Base-by-base conservation (phyloP, 2,329 filamentous ascomycete genomes). In the Fusarium torulosum region DNA sequence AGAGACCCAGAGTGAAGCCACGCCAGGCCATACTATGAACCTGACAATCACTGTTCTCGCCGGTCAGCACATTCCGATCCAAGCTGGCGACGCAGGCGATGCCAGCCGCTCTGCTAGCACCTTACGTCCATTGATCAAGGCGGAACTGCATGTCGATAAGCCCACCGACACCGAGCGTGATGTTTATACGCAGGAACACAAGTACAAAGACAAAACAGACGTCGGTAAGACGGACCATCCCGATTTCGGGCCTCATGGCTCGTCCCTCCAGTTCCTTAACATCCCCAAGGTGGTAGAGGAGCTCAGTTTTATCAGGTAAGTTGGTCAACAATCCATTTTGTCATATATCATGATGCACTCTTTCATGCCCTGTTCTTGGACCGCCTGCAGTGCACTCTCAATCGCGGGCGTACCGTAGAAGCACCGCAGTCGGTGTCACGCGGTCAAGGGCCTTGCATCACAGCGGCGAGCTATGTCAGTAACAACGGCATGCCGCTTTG, bases 91-190 rank as follows among this genome's bases (percentile, higher is more conserved):
- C 56, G 67, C 74, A 8, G 58, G 60, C 5, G 74, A 78, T 15
- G 66, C 59, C 49, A 75, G 74, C 46, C 78, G 77, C 42, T 76
- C 73, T 50, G 72, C 29, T 5, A 75, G 75, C 50, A 71, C 70
- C 19, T 59, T 96, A 64, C 87, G 88, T 38, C 93, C 93, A 3
- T 87, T 91, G 60, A 86, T 97, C 72, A 93, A 91, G 75, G 90
- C 90, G 66, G 91, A 96, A 75, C 79, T 97, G 55, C 93, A 96
- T 76, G 88, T 94, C 17, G 93, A 96, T 74, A 91, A 84, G 62
- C 75, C 76, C 9, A 78, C 78, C 61, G 83, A 72, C 25, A 52
- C 62, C 17, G 75, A 74, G 21, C 77, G 73, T 27, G 75, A 76
- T 19, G 70, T 55, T n/a, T 63, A 65, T 23, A 38, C 53, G 21